These are phyloP conservation scores for Aspergillus hancockii DNA, from an alignment of 495 filamentous ascomycete genomes.

Conservation along the genomic window DNA sequence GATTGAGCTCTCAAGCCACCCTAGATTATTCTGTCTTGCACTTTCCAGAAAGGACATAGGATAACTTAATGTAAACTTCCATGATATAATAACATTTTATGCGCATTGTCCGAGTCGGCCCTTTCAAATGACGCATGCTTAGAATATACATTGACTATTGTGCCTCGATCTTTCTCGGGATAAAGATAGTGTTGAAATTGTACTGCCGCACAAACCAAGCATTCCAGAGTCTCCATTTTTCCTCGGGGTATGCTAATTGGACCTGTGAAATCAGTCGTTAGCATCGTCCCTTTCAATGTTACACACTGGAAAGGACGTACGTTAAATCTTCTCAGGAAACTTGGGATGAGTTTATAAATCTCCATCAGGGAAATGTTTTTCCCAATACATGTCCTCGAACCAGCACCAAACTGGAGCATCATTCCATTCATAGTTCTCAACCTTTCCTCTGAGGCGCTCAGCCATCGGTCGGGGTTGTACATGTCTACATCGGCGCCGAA, in stretches of 20 bases:
- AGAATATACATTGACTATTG: neutral
- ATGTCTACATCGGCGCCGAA: conserved; percentile 60
- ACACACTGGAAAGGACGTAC: conserved; percentile 22
- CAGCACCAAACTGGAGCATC: conserved; percentile 68
- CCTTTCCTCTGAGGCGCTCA: conserved; percentile 40
- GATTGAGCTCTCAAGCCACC: too few relatives aligned
- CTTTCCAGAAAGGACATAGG: too few relatives aligned
- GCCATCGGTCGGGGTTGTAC: conserved; percentile 63
- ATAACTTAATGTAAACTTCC: too few relatives aligned
- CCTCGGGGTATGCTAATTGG: conserved; percentile 23
- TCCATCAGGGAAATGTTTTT: conserved; percentile 77
- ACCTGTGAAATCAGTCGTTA: conserved; percentile 20
- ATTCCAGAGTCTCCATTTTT: conserved; percentile 33
- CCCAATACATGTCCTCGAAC: conserved; percentile 64
- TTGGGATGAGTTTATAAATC: conserved; percentile 79
- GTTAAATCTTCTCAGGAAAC: conserved; percentile 68
- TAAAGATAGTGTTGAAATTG: conserved; percentile 21
- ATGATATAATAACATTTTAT: too few relatives aligned
- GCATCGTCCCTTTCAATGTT: neutral
- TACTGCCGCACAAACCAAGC: conserved; percentile 37
- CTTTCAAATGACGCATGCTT: neutral
- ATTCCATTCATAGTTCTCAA: conserved; percentile 57
- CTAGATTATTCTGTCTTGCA: too few relatives aligned
- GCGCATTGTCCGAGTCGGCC: too few relatives aligned
- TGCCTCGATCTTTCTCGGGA: neutral